These are phyloP conservation scores for Actinidia arguta DNA, from an alignment of 179 eudicot species.

Conservation along the genomic window DNA sequence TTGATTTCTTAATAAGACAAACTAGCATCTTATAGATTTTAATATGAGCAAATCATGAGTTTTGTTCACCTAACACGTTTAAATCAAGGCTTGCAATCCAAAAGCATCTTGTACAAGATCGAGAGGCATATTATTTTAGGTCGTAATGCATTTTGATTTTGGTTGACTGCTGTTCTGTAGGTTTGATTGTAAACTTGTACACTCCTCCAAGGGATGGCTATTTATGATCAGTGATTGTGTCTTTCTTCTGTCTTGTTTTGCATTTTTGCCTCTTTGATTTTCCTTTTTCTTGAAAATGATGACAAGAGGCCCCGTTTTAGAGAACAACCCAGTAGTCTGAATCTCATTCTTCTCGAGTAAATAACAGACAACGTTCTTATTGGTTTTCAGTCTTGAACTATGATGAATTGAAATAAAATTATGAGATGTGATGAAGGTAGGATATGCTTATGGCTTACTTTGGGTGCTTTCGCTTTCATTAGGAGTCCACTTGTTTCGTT, in stretches of 20 bases:
- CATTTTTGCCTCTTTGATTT: neutral
- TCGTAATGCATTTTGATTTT: neutral
- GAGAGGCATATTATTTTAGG: neutral
- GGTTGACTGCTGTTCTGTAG: neutral
- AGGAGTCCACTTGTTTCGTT: conserved; percentile 98
- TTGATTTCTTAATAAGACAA: neutral
- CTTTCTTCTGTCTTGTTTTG: neutral
- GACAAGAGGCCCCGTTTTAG: neutral
- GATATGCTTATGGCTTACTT: conserved; percentile 20
- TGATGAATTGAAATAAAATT: neutral
- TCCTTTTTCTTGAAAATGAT: neutral
- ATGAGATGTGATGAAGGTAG: neutral
- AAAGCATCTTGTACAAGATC: neutral
- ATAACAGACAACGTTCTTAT: neutral
- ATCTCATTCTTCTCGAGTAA: conserved; percentile 2
- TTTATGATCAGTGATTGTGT: neutral
- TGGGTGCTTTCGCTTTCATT: conserved; percentile 17
- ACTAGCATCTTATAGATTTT: neutral
- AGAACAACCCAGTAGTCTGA: conserved; percentile 5
- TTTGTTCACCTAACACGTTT: neutral
- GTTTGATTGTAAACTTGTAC: neutral
- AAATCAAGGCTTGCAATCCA: neutral
- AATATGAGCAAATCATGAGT: neutral
- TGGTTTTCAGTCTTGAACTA: neutral
- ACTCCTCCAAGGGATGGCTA: neutral